Base-by-base conservation (phyloP, 1,139 yeast genomes). In the Kurtzmaniella quercitrusa region DNA sequence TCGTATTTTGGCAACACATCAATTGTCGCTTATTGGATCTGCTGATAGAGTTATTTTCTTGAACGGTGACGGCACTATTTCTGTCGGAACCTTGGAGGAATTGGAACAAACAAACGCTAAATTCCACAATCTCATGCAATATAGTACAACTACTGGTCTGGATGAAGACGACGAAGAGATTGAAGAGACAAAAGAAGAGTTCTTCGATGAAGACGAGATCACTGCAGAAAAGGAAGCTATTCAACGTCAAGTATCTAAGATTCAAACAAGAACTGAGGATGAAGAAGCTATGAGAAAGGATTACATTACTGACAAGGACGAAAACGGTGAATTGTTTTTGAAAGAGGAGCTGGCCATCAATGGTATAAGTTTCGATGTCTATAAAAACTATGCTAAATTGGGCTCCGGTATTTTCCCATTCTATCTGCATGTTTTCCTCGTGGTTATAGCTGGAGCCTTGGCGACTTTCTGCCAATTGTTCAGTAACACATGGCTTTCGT, bases 401-500 rank as follows among this genome's bases (percentile, higher is more conserved):
- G 94, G 93, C 7, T 73, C 84, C 44, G 87, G 80, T 14, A 55
- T 59, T 14, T 52, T 77, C 33, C 70, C 51, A 8, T 48, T 52
- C 14, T 50, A 51, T 50, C 42, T 55, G 21, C 48, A 55, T 45
- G 47, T 55, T 34, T 60, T 67, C 12, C 17, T 55, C 38, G 43
- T 56, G n/a, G 49, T 66, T 6, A 60, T 77, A 3, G 52, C 79
- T 11, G 78, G 81, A 5, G 15, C 73, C 1, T 66, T 75, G 37
- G 61, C 81, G 3, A 77, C 89, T 0, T 87, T 86, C 56, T 70
- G 75, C 48, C 75, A 71, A 43, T 62, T 86, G 36, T 85, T 87
- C 58, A 73, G 86, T 33, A 85, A 85, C 53, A 82, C 84, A 17
- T 90, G 96, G 95, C 70, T 90, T 48, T 83, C 96, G 0, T 90